phyloP scores from a whole-genome alignment of 306 rosid species.

The Styphnolobium japonicum region DNA sequence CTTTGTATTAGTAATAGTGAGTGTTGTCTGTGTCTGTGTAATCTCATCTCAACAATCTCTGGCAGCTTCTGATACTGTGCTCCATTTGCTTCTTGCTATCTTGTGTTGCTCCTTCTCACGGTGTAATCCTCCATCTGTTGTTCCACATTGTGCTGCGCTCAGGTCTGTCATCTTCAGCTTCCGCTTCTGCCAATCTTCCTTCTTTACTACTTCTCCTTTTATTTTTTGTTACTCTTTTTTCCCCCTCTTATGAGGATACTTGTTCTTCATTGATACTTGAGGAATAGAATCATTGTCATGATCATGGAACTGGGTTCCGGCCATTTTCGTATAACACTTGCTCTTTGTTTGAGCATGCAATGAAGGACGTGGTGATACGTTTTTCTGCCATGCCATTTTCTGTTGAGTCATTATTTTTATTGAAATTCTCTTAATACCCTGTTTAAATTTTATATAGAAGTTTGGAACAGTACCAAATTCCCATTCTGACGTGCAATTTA shows the following conservation, averaged over 20 bases:
- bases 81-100: neutral
- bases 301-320: neutral
- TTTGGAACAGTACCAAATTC: neutral
- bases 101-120: neutral
- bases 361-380: neutral
- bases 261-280: neutral
- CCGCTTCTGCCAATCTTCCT: neutral
- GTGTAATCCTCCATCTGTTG: neutral
- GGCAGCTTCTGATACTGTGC: neutral
- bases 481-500: neutral
- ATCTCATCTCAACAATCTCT: neutral
- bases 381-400: neutral
- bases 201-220: neutral
- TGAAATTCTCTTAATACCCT: neutral
- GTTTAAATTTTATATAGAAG: neutral
- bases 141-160: neutral
- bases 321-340: neutral
- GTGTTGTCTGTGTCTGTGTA: neutral
- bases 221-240: too few species aligned
- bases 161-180: neutral
- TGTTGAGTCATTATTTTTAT: too few species aligned
- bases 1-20: constrained; percentile 19
- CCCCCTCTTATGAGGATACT: neutral
- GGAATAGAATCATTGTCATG: neutral
- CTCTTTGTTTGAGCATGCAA: neutral